Base-by-base conservation (phyloP, 192 early-diverging fungal species). In the Backusella macrospora region DNA sequence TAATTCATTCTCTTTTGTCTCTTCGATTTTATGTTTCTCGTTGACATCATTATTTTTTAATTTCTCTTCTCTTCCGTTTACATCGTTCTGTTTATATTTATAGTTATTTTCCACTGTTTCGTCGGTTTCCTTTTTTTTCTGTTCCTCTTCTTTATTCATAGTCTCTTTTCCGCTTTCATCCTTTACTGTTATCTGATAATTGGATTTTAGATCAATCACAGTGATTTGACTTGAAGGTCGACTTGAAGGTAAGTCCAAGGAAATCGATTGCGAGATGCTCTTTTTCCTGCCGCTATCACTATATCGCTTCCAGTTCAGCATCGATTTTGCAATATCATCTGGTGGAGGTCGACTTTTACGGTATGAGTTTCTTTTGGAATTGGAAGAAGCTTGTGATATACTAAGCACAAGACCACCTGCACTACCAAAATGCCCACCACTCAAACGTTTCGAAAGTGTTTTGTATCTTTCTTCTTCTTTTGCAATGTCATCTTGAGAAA, bases 391-490 rank as follows among this genome's bases (percentile, higher is more conserved):
- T 10, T 59, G 52, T 1, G 48, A 23, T n/a, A 72, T 80, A 49
- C 72, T 82, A 38, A 82, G 29, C 21, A 78, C 43, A 12, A 82
- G 43, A 6, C 80, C 80, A 42, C 80, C 80, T 10, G 80, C 80
- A 45, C 76, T 78, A 46, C 77, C 73, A 47, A 59, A 82, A 38
- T 76, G 66, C 5, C 77, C 76, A 6, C 76, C 76, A 42, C 76
- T 78, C 8, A 82, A 42, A 16, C 80, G 70, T 29, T 82, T 75
- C 10, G 76, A 62, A 7, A 82, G 39, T 26, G 52, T 59, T 59
- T 59, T 59, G 3, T 59, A 59, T 15, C 52, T 73, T 59, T 59
- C 52, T 59, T 59, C 52, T 16, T 74, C 72, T 10, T 44, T 16
- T 23, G 66, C 73, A 14, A 74, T 70, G 39, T 79, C 78, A 29